Base-by-base conservation (phyloP, 495 filamentous ascomycete species). In the Antarctomyces pellizariae region DNA sequence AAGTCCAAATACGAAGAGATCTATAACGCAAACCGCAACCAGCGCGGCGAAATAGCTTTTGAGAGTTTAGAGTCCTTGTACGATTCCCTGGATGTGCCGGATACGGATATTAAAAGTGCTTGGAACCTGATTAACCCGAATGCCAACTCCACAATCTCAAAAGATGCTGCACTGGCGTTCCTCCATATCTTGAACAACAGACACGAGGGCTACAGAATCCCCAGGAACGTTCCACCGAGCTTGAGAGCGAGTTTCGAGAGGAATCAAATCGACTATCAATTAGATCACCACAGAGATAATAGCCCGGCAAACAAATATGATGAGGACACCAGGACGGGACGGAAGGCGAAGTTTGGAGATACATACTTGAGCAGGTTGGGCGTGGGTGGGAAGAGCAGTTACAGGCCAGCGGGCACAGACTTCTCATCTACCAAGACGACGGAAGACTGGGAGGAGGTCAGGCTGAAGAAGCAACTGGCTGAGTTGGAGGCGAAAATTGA, bases 71-170 rank as follows among this genome's bases (percentile, higher is more conserved):
- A 77, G 38, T 68, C 72, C 16, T 67, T 97, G 24, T 93, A 92
- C 57, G 64, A 76, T 20, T 77, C 70, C 24, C 73, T 95, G 36
- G 80, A 91, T 40, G 83, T 97, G 9, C 86, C 86, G 17, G 86
- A 95, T 46, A 92, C 82, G 29, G 86, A 97, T 36, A 61, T 97
- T 37, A 66, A 78, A 28, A 78, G 69, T 9, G 86, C 86, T 5
- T 97, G 86, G 86, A 97, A 92, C 52, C 63, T 95, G 7, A 75
- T 93, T 33, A 95, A 95, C 54, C 84, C 86, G 6, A 75, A 70
- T 6, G 74, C 73, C 20, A 56, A 57, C 2, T 47, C 62, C 22
- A 67, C 68, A 13, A 83, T 97, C 47, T 84, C 78, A 43, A 97
- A 93, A 54, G 82, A 97, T 45, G 82, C 86, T 27, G 68, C 69